Evolutionary conservation across 2,329 filamentous ascomycete species (phyloP).

Genomic region (Fusarium nodosum): DNA sequence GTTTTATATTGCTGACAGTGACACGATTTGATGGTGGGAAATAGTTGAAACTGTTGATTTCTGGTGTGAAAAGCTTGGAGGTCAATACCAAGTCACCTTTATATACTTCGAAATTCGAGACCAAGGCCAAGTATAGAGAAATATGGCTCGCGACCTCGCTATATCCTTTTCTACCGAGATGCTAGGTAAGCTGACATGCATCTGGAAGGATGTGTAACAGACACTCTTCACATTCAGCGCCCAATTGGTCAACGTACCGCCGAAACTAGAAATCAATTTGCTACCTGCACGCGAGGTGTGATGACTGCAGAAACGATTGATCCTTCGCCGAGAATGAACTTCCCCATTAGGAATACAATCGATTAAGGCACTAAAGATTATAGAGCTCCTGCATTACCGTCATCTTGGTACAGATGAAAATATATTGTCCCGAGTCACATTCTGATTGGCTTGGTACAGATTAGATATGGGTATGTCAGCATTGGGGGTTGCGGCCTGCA

Average conservation of each 20-base stretch:
- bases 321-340: no score
- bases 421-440: neutral
- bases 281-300: neutral
- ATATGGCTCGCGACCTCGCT: neutral
- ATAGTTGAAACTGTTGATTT: neutral
- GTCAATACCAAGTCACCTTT: neutral
- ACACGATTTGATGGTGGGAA: neutral
- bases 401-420: neutral
- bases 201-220: neutral
- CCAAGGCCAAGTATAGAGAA: neutral
- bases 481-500: neutral
- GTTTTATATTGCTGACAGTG: rapidly evolving
- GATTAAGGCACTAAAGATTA: no score
- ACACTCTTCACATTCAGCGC: rapidly evolving
- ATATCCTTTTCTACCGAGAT: neutral
- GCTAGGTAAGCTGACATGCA: conserved; percentile 3
- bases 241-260: neutral
- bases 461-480: no score
- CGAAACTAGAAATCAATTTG: neutral
- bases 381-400: neutral
- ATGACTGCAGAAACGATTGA: neutral
- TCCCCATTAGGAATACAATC: neutral
- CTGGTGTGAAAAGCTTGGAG: rapidly evolving
- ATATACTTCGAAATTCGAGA: neutral
- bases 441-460: neutral